These are phyloP conservation scores for Draba incana DNA, from an alignment of 345 rosid genomes.

Conservation along the genomic window DNA sequence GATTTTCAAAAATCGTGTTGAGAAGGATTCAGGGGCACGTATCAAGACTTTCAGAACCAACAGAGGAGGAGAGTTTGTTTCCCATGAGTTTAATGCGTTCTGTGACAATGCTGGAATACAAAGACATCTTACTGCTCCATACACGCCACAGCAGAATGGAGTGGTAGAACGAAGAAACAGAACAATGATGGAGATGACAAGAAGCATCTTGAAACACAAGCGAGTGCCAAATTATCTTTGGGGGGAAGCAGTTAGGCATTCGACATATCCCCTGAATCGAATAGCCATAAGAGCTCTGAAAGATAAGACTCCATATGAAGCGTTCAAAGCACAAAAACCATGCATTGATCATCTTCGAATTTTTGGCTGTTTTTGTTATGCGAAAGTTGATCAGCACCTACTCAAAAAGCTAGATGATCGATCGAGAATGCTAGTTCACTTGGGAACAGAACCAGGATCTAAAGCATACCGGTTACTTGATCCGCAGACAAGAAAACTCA, in stretches of 20 bases:
- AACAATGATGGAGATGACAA: neutral
- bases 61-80: neutral
- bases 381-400: neutral
- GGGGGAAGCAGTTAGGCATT: neutral
- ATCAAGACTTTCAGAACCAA: neutral
- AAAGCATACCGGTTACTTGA: neutral
- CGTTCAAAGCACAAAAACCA: neutral
- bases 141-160: neutral
- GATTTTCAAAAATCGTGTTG: fast-evolving
- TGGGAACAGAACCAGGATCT: neutral
- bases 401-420: neutral
- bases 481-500: neutral
- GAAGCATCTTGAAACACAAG: neutral
- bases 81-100: neutral
- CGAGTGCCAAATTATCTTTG: neutral
- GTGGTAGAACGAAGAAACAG: neutral
- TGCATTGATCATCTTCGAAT: neutral
- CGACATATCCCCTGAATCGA: fast-evolving
- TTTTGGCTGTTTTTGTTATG: neutral
- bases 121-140: neutral
- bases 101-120: fast-evolving
- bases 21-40: neutral
- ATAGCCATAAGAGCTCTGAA: neutral
- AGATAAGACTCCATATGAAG: neutral
- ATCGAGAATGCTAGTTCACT: neutral